Evolutionary conservation across 768 basidiomycete genomes (phyloP).

Genomic region (Imleria badia): DNA sequence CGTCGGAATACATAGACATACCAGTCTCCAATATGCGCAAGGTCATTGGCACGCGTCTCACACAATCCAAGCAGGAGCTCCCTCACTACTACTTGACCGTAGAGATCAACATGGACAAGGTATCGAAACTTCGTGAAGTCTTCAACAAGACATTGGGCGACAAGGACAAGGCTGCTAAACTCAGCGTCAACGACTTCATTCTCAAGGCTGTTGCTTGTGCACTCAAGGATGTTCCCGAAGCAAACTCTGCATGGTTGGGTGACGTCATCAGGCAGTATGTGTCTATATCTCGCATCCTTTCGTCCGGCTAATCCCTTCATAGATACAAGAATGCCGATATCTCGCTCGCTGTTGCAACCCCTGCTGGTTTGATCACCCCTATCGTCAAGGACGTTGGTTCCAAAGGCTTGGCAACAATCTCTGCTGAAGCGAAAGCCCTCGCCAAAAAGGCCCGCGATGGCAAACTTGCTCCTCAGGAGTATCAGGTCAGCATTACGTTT

Average conservation of each 20-base stretch:
- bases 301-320: neutral
- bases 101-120: slow-evolving; percentile 95
- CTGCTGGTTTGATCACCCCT: slow-evolving; percentile 94
- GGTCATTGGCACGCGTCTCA: slow-evolving; percentile 85
- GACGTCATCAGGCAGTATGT: slow-evolving; percentile 92
- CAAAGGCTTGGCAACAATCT: slow-evolving; percentile 92
- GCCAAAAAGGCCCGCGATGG: slow-evolving; percentile 97
- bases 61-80: slow-evolving; percentile 90
- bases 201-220: slow-evolving; percentile 94
- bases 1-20: slow-evolving; percentile 81
- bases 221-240: slow-evolving; percentile 92
- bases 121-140: slow-evolving; percentile 88
- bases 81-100: slow-evolving; percentile 97
- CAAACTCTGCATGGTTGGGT: slow-evolving; percentile 96
- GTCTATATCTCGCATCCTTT: neutral
- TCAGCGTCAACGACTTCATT: slow-evolving; percentile 98
- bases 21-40: slow-evolving; percentile 95
- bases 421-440: slow-evolving; percentile 86
- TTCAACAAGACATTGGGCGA: slow-evolving; percentile 89
- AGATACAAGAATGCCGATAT: slow-evolving; percentile 98
- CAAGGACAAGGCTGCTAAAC: slow-evolving; percentile 88
- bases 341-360: slow-evolving; percentile 94
- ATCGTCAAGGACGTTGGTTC: slow-evolving; percentile 92
- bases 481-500: slow-evolving; percentile 63
- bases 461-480: slow-evolving; percentile 92